Base-by-base conservation (phyloP, 2,329 filamentous ascomycete genomes). In the Aspergillus spinulosporus region DNA sequence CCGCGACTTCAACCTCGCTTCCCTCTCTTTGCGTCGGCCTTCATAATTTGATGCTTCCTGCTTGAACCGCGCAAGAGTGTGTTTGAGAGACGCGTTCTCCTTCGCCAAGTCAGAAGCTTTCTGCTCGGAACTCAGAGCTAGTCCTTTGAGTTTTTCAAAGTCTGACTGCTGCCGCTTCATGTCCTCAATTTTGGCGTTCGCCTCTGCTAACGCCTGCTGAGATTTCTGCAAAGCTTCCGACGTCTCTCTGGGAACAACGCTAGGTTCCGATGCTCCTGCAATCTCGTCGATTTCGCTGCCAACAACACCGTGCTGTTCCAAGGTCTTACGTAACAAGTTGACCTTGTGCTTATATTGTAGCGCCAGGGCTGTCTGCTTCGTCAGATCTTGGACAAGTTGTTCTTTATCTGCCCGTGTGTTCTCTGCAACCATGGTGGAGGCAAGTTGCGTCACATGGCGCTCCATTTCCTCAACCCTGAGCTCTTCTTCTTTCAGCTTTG, bases 401-500 rank as follows among this genome's bases (percentile, higher is more conserved):
- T 77, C 74, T 45, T 73, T 74, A 37, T 74, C 68, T n/a, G 59
- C 63, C 11, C 67, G 64, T 4, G 62, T 64, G 34, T 61, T 65
- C 28, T 69, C 65, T 5, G 63, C 66, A 6, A 70, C 68, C 69
- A 76, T 74, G 1, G 69, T 69, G 31, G 74, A 72, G 6, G 75
- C 76, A 50, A 78, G 68, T 6, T 72, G 71, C 15, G 74, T 69
- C 12, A 78, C 73, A 52, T 72, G 74, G 5, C 66, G 67, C 59
- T 78, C 76, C 74, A 78, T 77, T 40, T 74, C 72, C 5, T 70
- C 64, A 26, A 77, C 74, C 59, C 73, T 77, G 21, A 68, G 66
- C 51, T 77, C 72, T 60, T 86, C 82, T 50, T 79, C 75, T 56
- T 76, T 76, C 9, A 86, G 73, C 61, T 82, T 78, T 34, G 79